Conservation (phyloP, 768 basidiomycete genomes). For the Termitomyces sp. region DNA sequence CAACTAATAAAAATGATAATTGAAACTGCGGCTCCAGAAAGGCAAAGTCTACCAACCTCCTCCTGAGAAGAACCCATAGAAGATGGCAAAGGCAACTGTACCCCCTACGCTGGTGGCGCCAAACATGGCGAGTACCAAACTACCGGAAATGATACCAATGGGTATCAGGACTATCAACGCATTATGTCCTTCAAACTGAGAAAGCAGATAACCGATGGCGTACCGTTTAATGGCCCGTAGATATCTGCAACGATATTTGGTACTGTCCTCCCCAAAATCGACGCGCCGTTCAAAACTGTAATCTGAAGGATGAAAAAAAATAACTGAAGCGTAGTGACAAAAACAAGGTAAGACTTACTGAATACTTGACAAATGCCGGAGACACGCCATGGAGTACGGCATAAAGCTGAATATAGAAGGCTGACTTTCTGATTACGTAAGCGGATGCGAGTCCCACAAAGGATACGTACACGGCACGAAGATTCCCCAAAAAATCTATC, state of each 20-base stretch:
- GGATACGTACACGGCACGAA: slow-evolving; percentile 41
- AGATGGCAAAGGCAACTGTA: slow-evolving; percentile 36
- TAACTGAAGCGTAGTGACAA: neutral
- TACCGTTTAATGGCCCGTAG: slow-evolving; percentile 44
- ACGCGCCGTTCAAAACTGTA: slow-evolving; percentile 46
- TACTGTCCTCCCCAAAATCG: slow-evolving; percentile 52
- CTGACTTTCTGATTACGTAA: slow-evolving; percentile 17
- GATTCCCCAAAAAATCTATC: slow-evolving; percentile 40
- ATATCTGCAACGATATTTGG: slow-evolving; percentile 49
- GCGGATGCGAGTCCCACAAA: neutral
- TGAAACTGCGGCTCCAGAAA: neutral
- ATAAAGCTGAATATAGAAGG: slow-evolving; percentile 49
- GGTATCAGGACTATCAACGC: slow-evolving; percentile 34
- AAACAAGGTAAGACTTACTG: slow-evolving; percentile 21
- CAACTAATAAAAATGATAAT: slow-evolving; percentile 20
- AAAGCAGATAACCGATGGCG: slow-evolving; percentile 6
- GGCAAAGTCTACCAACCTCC: slow-evolving; percentile 29
- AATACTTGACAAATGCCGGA: slow-evolving; percentile 34
- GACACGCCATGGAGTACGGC: slow-evolving; percentile 33
- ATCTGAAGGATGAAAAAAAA: slow-evolving; percentile 24
- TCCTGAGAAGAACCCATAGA: slow-evolving; percentile 54
- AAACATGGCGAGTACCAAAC: slow-evolving; percentile 45
- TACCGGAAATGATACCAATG: slow-evolving; percentile 31
- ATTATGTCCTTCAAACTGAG: neutral
- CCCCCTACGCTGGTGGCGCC: slow-evolving; percentile 37